phyloP scores from a whole-genome alignment of 371 early-diverging fungal genomes.

The Rhizomucor pusillus region DNA sequence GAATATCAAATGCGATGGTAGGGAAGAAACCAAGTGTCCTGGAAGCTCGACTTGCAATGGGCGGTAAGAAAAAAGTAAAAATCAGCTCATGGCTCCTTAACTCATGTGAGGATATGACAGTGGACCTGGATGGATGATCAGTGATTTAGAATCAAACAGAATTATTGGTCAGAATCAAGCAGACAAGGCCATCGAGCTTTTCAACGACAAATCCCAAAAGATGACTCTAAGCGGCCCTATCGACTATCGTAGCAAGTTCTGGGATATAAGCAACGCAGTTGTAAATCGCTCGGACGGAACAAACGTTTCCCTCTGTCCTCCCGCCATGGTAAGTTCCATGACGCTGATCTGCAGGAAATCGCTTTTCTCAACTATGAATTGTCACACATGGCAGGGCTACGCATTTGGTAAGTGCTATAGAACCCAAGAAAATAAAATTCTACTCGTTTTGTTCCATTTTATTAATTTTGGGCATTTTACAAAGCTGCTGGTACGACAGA shows the following conservation, averaged over 20 bases:
- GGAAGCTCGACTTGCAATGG: slow-evolving; percentile 36
- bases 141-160: slow-evolving; percentile 48
- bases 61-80: slow-evolving; percentile 21
- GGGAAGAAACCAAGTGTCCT: slow-evolving; percentile 29
- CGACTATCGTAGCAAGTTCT: slow-evolving; percentile 39
- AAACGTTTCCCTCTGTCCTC: slow-evolving; percentile 16
- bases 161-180: slow-evolving; percentile 57
- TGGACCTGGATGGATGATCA: slow-evolving; percentile 36
- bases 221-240: slow-evolving; percentile 24
- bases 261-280: slow-evolving; percentile 40
- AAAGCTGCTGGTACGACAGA: slow-evolving; percentile 70
- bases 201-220: slow-evolving; percentile 1
- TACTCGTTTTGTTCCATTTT: slow-evolving; percentile 2
- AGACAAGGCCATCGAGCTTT: slow-evolving; percentile 32
- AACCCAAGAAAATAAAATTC: no score
- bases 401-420: slow-evolving; percentile 25
- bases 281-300: slow-evolving; percentile 24
- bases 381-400: slow-evolving; percentile 24
- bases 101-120: slow-evolving; percentile 10
- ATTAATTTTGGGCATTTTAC: slow-evolving; percentile 1
- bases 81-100: neutral
- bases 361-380: neutral
- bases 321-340: slow-evolving; percentile 40
- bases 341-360: no score
- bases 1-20: slow-evolving; percentile 57